Evolutionary conservation across 371 early-diverging fungal genomes (phyloP).

Genomic region (Zancudomyces culisetae): DNA sequence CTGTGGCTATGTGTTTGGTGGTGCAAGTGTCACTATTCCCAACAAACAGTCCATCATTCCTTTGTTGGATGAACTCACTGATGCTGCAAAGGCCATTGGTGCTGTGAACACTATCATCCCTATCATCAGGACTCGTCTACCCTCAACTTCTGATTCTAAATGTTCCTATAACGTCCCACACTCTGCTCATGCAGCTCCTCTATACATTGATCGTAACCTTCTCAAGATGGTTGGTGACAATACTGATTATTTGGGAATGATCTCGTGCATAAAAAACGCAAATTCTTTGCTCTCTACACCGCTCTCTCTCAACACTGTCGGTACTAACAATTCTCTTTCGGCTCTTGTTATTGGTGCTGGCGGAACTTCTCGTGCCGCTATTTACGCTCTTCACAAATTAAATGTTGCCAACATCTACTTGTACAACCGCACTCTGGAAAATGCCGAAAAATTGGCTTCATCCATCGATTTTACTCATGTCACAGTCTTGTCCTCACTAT

Average conservation of each 20-base stretch:
- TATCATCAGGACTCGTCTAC: too few species aligned
- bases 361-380: slow-evolving; percentile 84
- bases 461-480: slow-evolving; percentile 35
- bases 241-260: slow-evolving; percentile 87
- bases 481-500: slow-evolving; percentile 15
- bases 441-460: slow-evolving; percentile 46
- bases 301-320: too few species aligned
- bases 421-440: slow-evolving; percentile 70
- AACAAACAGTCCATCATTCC: slow-evolving; percentile 67
- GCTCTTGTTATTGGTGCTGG: slow-evolving; percentile 90
- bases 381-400: slow-evolving; percentile 63
- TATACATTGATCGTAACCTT: slow-evolving; percentile 8
- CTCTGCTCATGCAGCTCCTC: neutral
- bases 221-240: slow-evolving; percentile 63
- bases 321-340: slow-evolving; percentile 11
- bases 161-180: neutral
- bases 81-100: slow-evolving; percentile 65
- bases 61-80: slow-evolving; percentile 45
- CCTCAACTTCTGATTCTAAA: neutral
- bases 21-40: slow-evolving; percentile 89
- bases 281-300: slow-evolving; percentile 4
- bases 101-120: slow-evolving; percentile 81
- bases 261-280: slow-evolving; percentile 35
- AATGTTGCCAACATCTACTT: slow-evolving; percentile 45
- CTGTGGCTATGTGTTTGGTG: slow-evolving; percentile 91